Evolutionary conservation across 768 basidiomycete species (phyloP), one percentile per base, ranked within the genome.

Genomic region (Tricholoma sp.): DNA sequence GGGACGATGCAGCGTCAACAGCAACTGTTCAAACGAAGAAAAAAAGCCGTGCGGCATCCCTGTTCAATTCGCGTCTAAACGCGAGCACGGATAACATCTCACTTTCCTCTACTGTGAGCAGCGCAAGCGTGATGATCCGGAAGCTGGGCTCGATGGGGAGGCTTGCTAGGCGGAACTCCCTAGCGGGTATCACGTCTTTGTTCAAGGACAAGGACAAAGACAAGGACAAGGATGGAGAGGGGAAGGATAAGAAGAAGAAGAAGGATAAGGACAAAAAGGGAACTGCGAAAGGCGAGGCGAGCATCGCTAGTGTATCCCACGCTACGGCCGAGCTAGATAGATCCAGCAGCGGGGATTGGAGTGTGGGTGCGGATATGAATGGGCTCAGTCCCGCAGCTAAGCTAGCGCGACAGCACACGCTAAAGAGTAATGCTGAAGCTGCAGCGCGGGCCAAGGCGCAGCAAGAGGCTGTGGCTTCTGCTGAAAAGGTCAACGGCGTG

Each of bases 71-170:
- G 60, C 85, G 88, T 61, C 73, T 91, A 63, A 96, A 97, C 68
- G 83, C 86, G 42, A 89, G 86, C 54, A 95, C 92, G 42, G 94
- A 96, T 71, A 97, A 96, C 70, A 96, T 98, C 61, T 97, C 94
- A 28, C 81, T 98, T 37, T 90, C 88, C 17, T 94, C 91, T 7
- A 97, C 96, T 45, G 95, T 97, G 63, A 91, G 89, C 60, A 92
- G 89, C 51, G 96, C 96, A 18, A 93, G 90, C 44, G 89, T 98
- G 69, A 96, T 98, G 83, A 95, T 97, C 64, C 83, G 95, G 61
- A 98, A 97, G 75, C 85, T 98, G 48, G 91, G 95, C 3, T 85
- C 86, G 37, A 86, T 97, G 73, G 91, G 92, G 32, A 92, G 90
- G 71, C 80, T 97, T 13, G 91, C 93, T 8, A 75, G 94, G 51